Percentiles rank a stretch among this genome's conserved stretches.
Conservation (phyloP, 495 filamentous ascomycete genomes). For the Aspergillus avenaceus region DNA sequence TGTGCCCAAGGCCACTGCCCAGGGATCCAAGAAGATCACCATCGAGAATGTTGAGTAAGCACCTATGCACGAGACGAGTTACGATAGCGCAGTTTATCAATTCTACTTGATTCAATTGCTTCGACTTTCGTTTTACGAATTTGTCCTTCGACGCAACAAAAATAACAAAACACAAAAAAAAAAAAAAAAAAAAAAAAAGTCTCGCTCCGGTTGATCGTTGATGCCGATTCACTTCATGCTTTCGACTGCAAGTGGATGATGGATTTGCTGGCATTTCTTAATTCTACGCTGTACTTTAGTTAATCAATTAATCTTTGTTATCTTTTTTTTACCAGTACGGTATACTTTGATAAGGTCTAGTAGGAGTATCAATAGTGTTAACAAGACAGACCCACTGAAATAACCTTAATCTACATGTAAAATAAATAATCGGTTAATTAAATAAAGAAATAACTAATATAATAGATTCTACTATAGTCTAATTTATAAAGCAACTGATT, state of each 20-base stretch:
- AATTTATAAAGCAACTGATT: too few species aligned
- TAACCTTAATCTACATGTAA: too few species aligned
- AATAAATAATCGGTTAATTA: too few species aligned
- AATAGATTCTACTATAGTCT: too few species aligned
- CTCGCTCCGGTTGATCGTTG: neutral
- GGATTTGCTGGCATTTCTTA: neutral
- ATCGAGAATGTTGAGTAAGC: slow-evolving; percentile 52
- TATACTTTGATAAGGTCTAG: too few species aligned
- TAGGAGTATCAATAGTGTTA: too few species aligned
- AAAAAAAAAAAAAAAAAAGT: neutral
- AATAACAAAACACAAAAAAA: too few species aligned
- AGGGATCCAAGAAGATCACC: slow-evolving; percentile 49
- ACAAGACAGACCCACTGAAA: too few species aligned
- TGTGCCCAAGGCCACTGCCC: slow-evolving; percentile 74
- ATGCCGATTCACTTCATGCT: neutral
- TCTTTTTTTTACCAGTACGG: neutral
- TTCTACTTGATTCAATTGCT: too few species aligned
- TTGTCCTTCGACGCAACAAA: neutral
- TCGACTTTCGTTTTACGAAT: too few species aligned
- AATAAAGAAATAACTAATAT: too few species aligned
- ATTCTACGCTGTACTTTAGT: neutral
- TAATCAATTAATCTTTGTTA: neutral
- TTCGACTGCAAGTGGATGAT: neutral
- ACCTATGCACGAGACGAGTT: neutral
- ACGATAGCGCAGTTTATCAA: neutral